A percentile compares a stretch with the other conserved stretches of the same genome.
phyloP scores from a whole-genome alignment of 371 early-diverging fungal genomes.

The Apophysomyces trapeziformis region DNA sequence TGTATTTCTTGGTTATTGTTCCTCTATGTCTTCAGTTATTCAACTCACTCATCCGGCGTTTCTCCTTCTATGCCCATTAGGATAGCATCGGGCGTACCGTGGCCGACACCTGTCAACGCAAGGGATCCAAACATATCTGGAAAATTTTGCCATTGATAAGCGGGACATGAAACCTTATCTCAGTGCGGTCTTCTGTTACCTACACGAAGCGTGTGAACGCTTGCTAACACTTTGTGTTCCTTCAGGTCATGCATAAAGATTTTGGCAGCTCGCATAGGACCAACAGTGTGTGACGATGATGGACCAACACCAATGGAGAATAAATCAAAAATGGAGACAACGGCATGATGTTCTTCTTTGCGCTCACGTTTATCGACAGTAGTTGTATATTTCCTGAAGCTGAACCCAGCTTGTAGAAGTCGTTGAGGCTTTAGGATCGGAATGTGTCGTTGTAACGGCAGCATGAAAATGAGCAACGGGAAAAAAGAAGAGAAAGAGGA shows the following conservation, averaged over 20 bases:
- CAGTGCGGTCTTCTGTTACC: conserved; percentile 29
- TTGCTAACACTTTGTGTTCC: conserved; percentile 72
- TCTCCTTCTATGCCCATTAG: conserved; percentile 94
- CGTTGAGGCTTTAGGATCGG: background rate
- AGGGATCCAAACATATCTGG: conserved; percentile 91
- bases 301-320: conserved; percentile 97
- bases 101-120: conserved; percentile 94
- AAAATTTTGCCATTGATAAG: background rate
- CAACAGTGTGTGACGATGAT: conserved; percentile 90
- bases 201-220: conserved; percentile 73
- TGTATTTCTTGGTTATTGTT: background rate
- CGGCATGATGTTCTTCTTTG: conserved; percentile 73
- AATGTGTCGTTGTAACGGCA: background rate
- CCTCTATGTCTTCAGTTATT: background rate
- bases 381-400: background rate
- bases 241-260: conserved; percentile 88
- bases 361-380: background rate
- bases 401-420: background rate
- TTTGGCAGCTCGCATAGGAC: conserved; percentile 96
- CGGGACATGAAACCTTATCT: background rate
- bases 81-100: conserved; percentile 92
- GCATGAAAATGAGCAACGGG: background rate
- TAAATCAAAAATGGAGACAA: conserved; percentile 93
- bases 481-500: background rate
- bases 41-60: conserved; percentile 16